These are phyloP conservation scores for Scutellaria baicalensis DNA, from an alignment of 257 asterid genomes.

Conservation along the genomic window DNA sequence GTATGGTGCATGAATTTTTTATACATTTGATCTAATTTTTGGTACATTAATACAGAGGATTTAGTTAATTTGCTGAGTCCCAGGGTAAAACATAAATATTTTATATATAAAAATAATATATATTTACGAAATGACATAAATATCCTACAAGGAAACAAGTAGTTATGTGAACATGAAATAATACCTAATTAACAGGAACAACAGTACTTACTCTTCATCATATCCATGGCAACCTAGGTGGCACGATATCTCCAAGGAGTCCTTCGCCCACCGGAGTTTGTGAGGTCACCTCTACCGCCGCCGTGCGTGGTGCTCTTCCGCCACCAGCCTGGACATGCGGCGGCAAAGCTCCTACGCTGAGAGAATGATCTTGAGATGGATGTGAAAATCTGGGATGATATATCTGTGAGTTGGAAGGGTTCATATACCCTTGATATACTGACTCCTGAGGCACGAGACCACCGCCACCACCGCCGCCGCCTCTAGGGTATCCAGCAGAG, in stretches of 20 bases:
- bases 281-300: constrained; percentile 8
- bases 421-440: constrained; percentile 19
- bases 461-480: constrained; percentile 39
- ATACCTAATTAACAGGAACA: not conserved
- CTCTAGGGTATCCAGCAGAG: constrained; percentile 58
- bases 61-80: too few relatives aligned
- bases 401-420: constrained; percentile 27
- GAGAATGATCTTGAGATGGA: constrained; percentile 23
- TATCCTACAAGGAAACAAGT: not conserved
- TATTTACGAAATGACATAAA: not conserved
- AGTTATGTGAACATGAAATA: not conserved
- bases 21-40: too few relatives aligned
- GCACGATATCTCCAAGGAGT: constrained; percentile 77
- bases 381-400: constrained; percentile 25
- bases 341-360: not conserved
- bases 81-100: too few relatives aligned
- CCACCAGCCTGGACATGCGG: not conserved
- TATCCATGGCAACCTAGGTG: constrained; percentile 49
- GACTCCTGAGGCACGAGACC: constrained; percentile 23
- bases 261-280: constrained; percentile 42
- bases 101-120: too few relatives aligned
- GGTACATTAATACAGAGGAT: too few relatives aligned
- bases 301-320: not conserved
- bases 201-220: too few relatives aligned
- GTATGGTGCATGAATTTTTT: too few relatives aligned